Evolutionary conservation across 1,139 yeast genomes (phyloP).

Genomic region (Protomyces arabidopsidicola): DNA sequence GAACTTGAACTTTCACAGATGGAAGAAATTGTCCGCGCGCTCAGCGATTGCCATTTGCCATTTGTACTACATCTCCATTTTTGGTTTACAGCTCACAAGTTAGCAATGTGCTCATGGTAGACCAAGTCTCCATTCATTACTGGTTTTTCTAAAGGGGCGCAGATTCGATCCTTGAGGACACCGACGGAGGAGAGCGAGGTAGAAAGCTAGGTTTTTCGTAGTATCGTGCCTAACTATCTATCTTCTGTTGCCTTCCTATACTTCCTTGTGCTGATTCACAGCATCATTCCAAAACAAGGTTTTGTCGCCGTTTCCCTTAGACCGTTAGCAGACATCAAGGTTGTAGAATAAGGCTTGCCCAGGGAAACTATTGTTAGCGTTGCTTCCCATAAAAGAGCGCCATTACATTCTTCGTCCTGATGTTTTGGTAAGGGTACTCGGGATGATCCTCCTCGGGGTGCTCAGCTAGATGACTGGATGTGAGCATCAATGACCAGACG

Average conservation of each 20-base stretch:
- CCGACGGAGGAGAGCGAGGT: no score
- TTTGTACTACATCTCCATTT: neutral
- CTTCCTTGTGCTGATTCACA: conserved; percentile 66
- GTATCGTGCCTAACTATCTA: no score
- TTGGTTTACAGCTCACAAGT: no score
- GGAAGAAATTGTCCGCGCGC: neutral
- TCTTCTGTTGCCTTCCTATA: neutral
- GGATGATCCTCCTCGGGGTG: conserved; percentile 34
- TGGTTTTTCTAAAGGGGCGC: no score
- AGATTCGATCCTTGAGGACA: no score
- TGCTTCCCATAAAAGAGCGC: neutral
- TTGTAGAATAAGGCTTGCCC: conserved; percentile 17
- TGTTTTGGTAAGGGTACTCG: conserved; percentile 84
- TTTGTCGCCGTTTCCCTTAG: conserved; percentile 95
- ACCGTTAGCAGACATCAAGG: conserved; percentile 7
- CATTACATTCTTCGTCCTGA: conserved; percentile 63
- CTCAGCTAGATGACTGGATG: conserved; percentile 39
- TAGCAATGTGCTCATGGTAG: conserved; percentile 11
- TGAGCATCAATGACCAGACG: neutral
- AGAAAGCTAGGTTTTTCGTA: no score
- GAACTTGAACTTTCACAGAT: neutral
- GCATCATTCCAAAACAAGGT: conserved; percentile 94
- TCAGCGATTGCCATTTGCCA: neutral
- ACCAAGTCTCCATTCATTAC: neutral
- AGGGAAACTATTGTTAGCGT: neutral